phyloP scores from a whole-genome alignment of 2,329 filamentous ascomycete species.

The Paecilomyces variotii region DNA sequence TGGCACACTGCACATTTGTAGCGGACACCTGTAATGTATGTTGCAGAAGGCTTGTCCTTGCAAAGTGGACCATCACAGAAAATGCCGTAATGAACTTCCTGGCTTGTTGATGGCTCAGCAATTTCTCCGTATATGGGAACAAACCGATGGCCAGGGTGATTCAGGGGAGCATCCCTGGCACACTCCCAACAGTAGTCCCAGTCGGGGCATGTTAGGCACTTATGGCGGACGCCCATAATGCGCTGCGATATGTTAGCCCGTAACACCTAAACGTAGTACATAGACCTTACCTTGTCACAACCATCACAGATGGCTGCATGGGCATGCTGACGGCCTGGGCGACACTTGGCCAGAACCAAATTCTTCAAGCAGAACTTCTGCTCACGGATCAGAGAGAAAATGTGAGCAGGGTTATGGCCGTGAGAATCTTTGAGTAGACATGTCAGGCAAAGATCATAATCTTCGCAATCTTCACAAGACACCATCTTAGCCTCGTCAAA shows the following conservation, averaged over 20 bases:
- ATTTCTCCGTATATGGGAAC: slow-evolving; percentile 73
- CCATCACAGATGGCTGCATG: slow-evolving; percentile 93
- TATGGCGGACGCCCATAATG: slow-evolving; percentile 85
- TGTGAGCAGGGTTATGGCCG: slow-evolving; percentile 84
- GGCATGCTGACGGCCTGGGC: slow-evolving; percentile 67
- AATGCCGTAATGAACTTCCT: slow-evolving; percentile 67
- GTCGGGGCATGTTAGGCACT: slow-evolving; percentile 93
- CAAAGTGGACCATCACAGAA: slow-evolving; percentile 94
- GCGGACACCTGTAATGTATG: slow-evolving; percentile 70
- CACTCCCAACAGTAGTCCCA: slow-evolving; percentile 91
- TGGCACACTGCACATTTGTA: slow-evolving; percentile 98
- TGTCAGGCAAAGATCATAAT: slow-evolving; percentile 82
- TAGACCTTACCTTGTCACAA: slow-evolving; percentile 59
- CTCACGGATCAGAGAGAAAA: slow-evolving; percentile 52
- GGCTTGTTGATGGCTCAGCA: slow-evolving; percentile 37
- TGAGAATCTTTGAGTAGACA: slow-evolving; percentile 73
- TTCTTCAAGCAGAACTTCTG: slow-evolving; percentile 52
- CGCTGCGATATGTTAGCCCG: slow-evolving; percentile 39
- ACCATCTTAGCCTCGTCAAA: slow-evolving; percentile 72
- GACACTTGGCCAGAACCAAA: slow-evolving; percentile 59
- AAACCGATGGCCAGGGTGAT: slow-evolving; percentile 76
- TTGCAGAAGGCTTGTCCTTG: slow-evolving; percentile 39
- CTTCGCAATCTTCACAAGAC: slow-evolving; percentile 74
- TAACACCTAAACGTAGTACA: slow-evolving; percentile 1
- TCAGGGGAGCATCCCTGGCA: slow-evolving; percentile 59